Base-by-base conservation (phyloP, 768 basidiomycete genomes). In the Suillus placidus region DNA sequence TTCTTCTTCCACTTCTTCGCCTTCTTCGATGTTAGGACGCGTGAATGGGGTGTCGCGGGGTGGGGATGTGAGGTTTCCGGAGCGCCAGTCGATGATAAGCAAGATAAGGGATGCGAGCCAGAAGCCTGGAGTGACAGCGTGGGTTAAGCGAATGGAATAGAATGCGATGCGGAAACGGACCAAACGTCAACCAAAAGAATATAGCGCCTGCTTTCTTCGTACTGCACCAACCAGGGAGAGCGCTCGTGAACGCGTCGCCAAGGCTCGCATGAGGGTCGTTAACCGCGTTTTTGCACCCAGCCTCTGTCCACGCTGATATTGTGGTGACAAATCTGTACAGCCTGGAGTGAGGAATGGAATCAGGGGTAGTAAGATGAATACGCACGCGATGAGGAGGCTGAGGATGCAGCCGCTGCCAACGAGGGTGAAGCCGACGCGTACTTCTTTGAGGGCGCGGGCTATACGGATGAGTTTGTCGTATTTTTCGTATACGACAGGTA, bases 181-280 rank as follows among this genome's bases (percentile, higher is more conserved):
- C 83, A 63, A 93, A 92, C 1, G 87, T 81, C 10, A 94, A 75
- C 95, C 95, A 97, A 74, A 95, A 90, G 78, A 98, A 97, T 55
- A 96, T 86, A 6, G 87, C 87, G 0, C 86, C 93, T 2, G 95
- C 95, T 71, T 94, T 95, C 80, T 97, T 98, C 8, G 95, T 96
- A 68, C 82, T 87, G 77, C 95, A 98, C 92, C 93, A 97, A 0
- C 91, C 87, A 4, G 84, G 78, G 2, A 98, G 81, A 23, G 81
- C 93, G 5, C 82, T 81, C 68, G 84, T 84, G 75, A 91, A 98
- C 65, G 82, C 85, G 37, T 84, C 80, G 23, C 91, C 89, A 14
- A 87, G 82, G 60, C 82, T 81, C 0, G 88, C 89, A 74, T 94
- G 84, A 5, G 95, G 96, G 71, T 97, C 95, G 4, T 92, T 87